phyloP scores from a whole-genome alignment of 2,329 filamentous ascomycete genomes.

The Aspergillus sp. region DNA sequence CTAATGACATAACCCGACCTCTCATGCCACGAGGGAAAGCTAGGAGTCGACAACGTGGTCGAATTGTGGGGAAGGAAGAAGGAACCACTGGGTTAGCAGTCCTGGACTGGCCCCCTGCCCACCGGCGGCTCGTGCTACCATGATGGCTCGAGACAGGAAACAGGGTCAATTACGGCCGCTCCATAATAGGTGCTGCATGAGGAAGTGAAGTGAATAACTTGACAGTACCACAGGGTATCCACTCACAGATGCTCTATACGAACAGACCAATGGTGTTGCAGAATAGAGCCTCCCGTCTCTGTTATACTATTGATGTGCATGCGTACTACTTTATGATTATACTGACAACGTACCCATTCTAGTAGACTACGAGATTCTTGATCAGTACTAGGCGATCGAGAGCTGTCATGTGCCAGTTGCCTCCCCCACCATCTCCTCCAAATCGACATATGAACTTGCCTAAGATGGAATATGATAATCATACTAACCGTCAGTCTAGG shows the following conservation, averaged over 20 bases:
- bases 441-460: neutral
- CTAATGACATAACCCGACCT: neutral
- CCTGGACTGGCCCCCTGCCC: neutral
- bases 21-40: neutral
- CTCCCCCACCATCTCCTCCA: neutral
- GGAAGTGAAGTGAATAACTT: too few relatives aligned
- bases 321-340: too few relatives aligned
- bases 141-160: neutral
- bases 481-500: neutral
- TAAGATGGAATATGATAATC: neutral
- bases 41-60: constrained; percentile 7
- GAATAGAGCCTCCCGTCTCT: too few relatives aligned
- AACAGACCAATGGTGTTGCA: too few relatives aligned
- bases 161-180: neutral
- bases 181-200: too few relatives aligned
- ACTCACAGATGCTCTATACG: too few relatives aligned
- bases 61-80: constrained; percentile 7
- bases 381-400: neutral
- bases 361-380: neutral
- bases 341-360: too few relatives aligned
- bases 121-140: neutral
- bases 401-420: neutral
- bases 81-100: neutral
- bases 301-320: too few relatives aligned
- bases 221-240: too few relatives aligned